phyloP scores from a whole-genome alignment of 768 basidiomycete genomes.

The Termitomyces sp. region DNA sequence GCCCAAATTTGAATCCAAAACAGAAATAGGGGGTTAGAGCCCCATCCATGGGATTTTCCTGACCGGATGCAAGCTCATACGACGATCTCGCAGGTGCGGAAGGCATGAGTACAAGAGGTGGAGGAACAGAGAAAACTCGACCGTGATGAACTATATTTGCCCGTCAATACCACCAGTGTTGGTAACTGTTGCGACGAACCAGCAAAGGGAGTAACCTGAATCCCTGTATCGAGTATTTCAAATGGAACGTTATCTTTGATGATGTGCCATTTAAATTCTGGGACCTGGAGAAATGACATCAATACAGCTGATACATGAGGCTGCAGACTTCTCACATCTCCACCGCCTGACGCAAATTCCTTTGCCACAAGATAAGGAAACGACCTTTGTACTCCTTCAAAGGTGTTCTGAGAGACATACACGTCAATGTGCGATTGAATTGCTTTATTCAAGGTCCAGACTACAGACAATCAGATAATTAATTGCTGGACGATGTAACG shows the following conservation, averaged over 20 bases:
- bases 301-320: background rate
- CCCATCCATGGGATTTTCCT: constrained; percentile 17
- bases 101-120: constrained; percentile 31
- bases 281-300: constrained; percentile 50
- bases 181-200: constrained; percentile 32
- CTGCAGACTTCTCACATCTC: constrained; percentile 45
- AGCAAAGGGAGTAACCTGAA: constrained; percentile 58
- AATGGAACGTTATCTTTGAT: constrained; percentile 66
- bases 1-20: constrained; percentile 65
- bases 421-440: constrained; percentile 74
- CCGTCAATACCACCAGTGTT: background rate
- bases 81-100: constrained; percentile 28
- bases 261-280: constrained; percentile 79
- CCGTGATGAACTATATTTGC: constrained; percentile 62
- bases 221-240: constrained; percentile 58
- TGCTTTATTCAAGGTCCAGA: constrained; percentile 62
- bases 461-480: constrained; percentile 27
- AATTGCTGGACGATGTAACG: background rate
- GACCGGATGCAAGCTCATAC: constrained; percentile 5
- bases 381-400: constrained; percentile 55
- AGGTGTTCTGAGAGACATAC: constrained; percentile 64
- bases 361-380: constrained; percentile 82
- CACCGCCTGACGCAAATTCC: constrained; percentile 74
- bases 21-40: constrained; percentile 54
- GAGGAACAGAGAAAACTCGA: constrained; percentile 44